These are phyloP conservation scores for Penicillium cataractarum DNA, from an alignment of 495 filamentous ascomycete species.

Conservation along the genomic window DNA sequence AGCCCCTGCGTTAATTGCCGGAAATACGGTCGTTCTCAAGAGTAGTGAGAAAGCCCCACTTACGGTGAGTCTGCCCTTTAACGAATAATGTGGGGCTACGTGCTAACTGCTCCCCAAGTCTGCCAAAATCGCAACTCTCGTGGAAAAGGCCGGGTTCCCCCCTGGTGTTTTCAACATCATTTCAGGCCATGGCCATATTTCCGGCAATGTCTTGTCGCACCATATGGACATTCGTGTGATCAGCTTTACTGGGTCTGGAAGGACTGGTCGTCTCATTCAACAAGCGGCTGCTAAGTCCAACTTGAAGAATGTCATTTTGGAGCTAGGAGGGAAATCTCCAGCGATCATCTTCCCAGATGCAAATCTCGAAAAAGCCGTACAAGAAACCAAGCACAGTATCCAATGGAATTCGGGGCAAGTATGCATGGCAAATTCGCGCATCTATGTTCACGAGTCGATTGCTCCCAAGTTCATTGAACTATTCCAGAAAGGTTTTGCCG, in stretches of 20 bases:
- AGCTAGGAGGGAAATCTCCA: constrained; percentile 45
- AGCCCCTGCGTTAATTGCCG: constrained; percentile 57
- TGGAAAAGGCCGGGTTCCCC: constrained; percentile 11
- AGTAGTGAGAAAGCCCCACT: constrained; percentile 61
- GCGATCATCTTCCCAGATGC: constrained; percentile 53
- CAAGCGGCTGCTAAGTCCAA: constrained; percentile 42
- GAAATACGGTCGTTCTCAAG: constrained; percentile 61
- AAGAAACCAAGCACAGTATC: constrained; percentile 62
- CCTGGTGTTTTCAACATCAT: constrained; percentile 12
- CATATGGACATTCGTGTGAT: constrained; percentile 77
- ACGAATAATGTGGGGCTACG: neutral
- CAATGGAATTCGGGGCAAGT: constrained; percentile 51
- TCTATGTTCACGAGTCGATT: constrained; percentile 62
- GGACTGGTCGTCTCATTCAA: constrained; percentile 25
- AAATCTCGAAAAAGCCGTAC: constrained; percentile 77
- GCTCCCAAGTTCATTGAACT: constrained; percentile 78
- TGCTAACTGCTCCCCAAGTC: constrained; percentile 2
- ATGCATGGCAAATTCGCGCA: constrained; percentile 51
- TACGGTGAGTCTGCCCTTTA: constrained; percentile 37
- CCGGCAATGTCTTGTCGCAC: constrained; percentile 76
- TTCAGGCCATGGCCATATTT: constrained; percentile 55
- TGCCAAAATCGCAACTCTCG: constrained; percentile 9
- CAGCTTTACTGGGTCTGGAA: constrained; percentile 29
- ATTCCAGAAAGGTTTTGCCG: constrained; percentile 67
- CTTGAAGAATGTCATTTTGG: constrained; percentile 47